phyloP scores from a whole-genome alignment of 352 stramenopile species.

The Globisporangium cylindrosporum region DNA sequence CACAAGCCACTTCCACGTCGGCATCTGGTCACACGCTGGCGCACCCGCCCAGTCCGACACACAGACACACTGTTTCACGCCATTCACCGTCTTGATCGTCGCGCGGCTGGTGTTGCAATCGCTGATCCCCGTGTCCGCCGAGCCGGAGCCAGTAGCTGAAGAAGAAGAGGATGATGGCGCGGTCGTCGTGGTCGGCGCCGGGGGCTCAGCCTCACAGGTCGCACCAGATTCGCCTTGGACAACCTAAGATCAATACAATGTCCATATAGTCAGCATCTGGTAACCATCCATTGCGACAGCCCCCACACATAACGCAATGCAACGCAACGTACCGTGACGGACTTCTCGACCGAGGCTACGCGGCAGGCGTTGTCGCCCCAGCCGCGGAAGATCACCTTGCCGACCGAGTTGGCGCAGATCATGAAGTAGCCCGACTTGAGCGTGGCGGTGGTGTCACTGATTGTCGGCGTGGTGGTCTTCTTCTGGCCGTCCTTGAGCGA shows the following conservation, averaged over 20 bases:
- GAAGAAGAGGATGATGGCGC: conserved; percentile 8
- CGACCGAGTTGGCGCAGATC: conserved; percentile 56
- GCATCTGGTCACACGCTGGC: conserved; percentile 49
- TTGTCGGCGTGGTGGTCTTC: conserved; percentile 41
- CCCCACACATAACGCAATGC: background rate
- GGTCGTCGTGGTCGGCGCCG: conserved; percentile 5
- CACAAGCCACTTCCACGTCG: conserved; percentile 62
- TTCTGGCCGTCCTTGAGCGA: conserved; percentile 62
- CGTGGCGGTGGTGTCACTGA: conserved; percentile 32
- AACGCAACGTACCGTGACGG: conserved; percentile 29
- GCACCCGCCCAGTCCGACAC: conserved; percentile 62
- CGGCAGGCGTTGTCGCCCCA: conserved; percentile 56
- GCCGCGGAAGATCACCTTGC: conserved; percentile 58
- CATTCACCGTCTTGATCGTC: conserved; percentile 42
- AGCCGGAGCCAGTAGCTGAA: conserved; percentile 13
- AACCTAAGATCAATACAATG: background rate
- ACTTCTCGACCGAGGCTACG: conserved; percentile 47
- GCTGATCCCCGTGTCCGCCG: conserved; percentile 21
- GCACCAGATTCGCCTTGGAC: conserved; percentile 11
- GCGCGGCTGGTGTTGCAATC: conserved; percentile 58
- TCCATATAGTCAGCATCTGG: background rate
- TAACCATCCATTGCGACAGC: background rate
- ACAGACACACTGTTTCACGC: conserved; percentile 45
- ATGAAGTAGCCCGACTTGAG: conserved; percentile 49
- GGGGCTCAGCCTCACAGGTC: conserved; percentile 12